phyloP scores from a whole-genome alignment of 176 grass and related monocot genomes.

The Aegilops speltoides region DNA sequence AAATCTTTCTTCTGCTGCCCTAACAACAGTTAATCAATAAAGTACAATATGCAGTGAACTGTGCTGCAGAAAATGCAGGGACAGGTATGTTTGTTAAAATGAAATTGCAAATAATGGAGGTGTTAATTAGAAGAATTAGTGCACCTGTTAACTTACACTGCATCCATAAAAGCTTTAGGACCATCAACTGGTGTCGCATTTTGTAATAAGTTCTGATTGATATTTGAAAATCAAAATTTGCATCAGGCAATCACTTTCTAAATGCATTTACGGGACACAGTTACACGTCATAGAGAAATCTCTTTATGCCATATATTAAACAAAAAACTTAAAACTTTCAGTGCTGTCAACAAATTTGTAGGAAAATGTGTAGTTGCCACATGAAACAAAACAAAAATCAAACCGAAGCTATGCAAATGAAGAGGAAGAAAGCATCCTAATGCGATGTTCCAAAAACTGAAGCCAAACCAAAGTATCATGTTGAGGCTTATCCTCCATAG shows the following conservation, averaged over 20 bases:
- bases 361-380: constrained; percentile 7
- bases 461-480: not conserved
- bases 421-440: constrained; percentile 1
- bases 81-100: not conserved
- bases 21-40: constrained; percentile 30
- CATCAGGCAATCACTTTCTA: not conserved
- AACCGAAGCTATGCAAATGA: not conserved
- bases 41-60: constrained; percentile 9
- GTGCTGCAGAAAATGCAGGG: constrained; percentile 7
- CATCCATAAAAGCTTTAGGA: not conserved
- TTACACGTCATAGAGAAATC: not conserved
- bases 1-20: constrained; percentile 28
- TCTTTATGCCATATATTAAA: not conserved
- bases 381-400: not conserved
- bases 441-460: constrained; percentile 9
- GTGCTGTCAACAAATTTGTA: constrained; percentile 6
- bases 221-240: constrained; percentile 19
- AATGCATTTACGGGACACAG: not conserved
- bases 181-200: constrained; percentile 7
- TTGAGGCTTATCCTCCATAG: not conserved
- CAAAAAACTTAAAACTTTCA: constrained; percentile 1
- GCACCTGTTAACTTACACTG: not conserved
- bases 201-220: not conserved
- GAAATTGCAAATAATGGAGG: not conserved
- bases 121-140: not conserved